phyloP scores from a whole-genome alignment of 768 basidiomycete species.

The Gelatoporia subvermispora region DNA sequence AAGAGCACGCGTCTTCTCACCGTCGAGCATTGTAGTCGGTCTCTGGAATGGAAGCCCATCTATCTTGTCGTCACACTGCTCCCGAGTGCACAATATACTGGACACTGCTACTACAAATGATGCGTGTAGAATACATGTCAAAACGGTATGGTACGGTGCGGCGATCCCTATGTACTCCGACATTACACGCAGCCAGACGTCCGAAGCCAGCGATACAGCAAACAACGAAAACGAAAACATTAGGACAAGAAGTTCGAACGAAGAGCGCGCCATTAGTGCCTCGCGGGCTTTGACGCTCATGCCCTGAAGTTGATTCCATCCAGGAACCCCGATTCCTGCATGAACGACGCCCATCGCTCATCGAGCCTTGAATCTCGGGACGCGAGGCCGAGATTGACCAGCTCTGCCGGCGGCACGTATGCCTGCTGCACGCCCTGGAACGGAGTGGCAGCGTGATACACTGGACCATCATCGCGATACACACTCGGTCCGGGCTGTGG shows the following conservation, averaged over 20 bases:
- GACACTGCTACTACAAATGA: no score
- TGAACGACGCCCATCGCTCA: conserved; percentile 57
- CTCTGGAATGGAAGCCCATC: no score
- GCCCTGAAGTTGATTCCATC: conserved; percentile 19
- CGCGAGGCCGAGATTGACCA: conserved; percentile 59
- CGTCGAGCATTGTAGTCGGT: no score
- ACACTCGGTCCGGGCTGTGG: background rate
- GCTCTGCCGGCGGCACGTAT: conserved; percentile 31
- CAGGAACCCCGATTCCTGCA: conserved; percentile 51
- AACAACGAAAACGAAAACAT: background rate
- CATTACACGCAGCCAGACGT: background rate
- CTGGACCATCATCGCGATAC: background rate
- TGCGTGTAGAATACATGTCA: no score
- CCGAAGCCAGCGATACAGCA: background rate
- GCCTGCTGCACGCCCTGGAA: conserved; percentile 3
- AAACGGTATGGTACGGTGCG: no score
- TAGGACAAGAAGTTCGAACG: background rate
- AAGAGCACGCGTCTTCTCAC: no score
- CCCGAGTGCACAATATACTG: no score
- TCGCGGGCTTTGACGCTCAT: conserved; percentile 1
- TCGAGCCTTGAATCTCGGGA: conserved; percentile 50
- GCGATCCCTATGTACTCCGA: no score
- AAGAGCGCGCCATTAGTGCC: background rate
- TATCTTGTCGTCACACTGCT: no score
- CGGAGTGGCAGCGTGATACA: background rate